Conservation (phyloP, 805 yeast genomes). For the Candida quercuum region DNA sequence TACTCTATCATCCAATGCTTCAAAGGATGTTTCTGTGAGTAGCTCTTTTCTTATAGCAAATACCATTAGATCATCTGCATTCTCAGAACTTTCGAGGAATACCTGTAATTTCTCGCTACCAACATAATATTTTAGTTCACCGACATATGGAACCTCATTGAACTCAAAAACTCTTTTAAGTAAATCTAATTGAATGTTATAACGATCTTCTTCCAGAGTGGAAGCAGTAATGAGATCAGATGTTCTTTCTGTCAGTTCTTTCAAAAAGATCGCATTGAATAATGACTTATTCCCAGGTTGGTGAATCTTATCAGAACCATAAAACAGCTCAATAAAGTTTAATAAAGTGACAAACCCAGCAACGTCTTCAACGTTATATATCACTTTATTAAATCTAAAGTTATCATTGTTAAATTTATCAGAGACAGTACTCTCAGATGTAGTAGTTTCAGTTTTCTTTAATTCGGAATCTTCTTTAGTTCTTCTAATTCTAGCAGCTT, state of each 20-base stretch:
- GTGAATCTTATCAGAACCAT: constrained; percentile 23
- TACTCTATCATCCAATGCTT: neutral
- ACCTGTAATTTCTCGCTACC: constrained; percentile 61
- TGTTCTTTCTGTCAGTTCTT: constrained; percentile 61
- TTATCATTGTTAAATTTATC: constrained; percentile 6
- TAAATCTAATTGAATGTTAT: constrained; percentile 28
- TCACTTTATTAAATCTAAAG: constrained; percentile 13
- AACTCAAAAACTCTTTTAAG: constrained; percentile 30
- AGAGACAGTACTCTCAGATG: constrained; percentile 8
- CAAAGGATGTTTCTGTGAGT: neutral
- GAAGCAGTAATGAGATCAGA: constrained; percentile 69
- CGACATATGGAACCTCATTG: constrained; percentile 54
- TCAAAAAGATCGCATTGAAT: constrained; percentile 49
- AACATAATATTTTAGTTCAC: constrained; percentile 65
- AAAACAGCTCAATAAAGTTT: constrained; percentile 20
- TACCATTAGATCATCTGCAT: constrained; percentile 16
- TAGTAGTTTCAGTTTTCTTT: constrained; percentile 6
- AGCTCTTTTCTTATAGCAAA: constrained; percentile 12
- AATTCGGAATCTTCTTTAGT: constrained; percentile 27
- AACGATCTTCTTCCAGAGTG: constrained; percentile 25
- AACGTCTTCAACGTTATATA: constrained; percentile 21
- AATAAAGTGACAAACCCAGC: constrained; percentile 18
- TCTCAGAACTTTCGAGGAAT: constrained; percentile 74
- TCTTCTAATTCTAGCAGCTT: constrained; percentile 29
- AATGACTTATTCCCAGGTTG: constrained; percentile 22